Percentiles rank a stretch among this genome's conserved stretches.
Evolutionary conservation across 305 asterid species (phyloP).

Genomic region (Solanum hybrid): DNA sequence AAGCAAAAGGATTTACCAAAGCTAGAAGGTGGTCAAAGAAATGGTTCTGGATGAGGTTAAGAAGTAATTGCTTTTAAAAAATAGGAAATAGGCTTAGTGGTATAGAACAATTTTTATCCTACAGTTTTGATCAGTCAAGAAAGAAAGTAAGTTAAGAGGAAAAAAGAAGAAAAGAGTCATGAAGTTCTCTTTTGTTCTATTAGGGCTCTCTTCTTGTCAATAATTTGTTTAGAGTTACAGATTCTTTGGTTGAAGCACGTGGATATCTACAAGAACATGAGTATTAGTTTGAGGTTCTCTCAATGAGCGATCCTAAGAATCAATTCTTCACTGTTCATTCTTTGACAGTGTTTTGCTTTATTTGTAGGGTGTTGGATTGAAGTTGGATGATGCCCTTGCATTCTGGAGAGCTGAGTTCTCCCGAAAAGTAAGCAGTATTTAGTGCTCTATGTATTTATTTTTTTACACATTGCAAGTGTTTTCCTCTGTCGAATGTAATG

Average conservation of each 20-base stretch:
- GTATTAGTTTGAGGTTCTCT: not conserved
- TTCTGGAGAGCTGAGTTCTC: constrained; percentile 97
- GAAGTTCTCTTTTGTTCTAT: not conserved
- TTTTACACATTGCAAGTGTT: not conserved
- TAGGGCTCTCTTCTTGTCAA: not conserved
- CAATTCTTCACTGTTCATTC: constrained; percentile 1
- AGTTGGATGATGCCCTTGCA: constrained; percentile 96
- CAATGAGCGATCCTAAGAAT: not conserved
- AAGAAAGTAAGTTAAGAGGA: not conserved
- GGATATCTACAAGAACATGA: not conserved
- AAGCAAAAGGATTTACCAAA: not conserved
- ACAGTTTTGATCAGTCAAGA: not conserved
- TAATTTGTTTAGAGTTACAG: not conserved
- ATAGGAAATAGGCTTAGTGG: not conserved
- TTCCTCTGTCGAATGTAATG: not conserved
- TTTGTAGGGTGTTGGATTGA: constrained; percentile 85
- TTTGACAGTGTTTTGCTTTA: constrained; percentile 11
- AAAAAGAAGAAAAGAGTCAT: not conserved
- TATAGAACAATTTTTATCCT: not conserved
- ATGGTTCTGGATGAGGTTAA: not conserved
- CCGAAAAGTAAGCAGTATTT: constrained; percentile 45
- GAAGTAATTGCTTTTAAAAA: not conserved
- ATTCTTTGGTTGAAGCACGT: not conserved
- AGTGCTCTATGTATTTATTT: constrained; percentile 3
- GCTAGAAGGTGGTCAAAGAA: not conserved